A percentile compares a stretch with the other conserved stretches of the same genome.
phyloP scores from a whole-genome alignment of 2,329 filamentous ascomycete species.

The Arthrobotrys sphaeroides region DNA sequence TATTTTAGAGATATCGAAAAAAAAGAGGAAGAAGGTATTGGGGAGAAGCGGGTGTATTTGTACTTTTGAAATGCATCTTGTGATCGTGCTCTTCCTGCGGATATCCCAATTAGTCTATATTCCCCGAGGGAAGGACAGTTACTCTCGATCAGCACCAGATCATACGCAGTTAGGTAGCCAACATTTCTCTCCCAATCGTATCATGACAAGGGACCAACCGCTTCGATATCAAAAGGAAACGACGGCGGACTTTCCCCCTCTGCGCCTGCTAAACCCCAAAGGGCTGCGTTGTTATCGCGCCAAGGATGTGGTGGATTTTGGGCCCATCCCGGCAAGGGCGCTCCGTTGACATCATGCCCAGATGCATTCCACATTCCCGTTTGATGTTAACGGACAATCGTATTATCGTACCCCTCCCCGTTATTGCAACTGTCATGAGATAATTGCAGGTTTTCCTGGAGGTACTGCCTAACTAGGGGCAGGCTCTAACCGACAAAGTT shows the following conservation, averaged over 20 bases:
- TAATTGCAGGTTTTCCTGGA: slow-evolving; percentile 16
- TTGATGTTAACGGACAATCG: slow-evolving; percentile 27
- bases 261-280: slow-evolving; percentile 11
- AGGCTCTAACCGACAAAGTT: slow-evolving; percentile 4
- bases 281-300: slow-evolving; percentile 39
- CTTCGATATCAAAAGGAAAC: slow-evolving; percentile 24
- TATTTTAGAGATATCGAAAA: background rate
- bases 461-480: slow-evolving; percentile 37
- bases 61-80: background rate
- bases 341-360: slow-evolving; percentile 48
- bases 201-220: slow-evolving; percentile 15
- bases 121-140: slow-evolving; percentile 9
- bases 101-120: slow-evolving; percentile 18
- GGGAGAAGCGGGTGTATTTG: slow-evolving; percentile 23
- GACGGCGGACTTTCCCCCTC: no score
- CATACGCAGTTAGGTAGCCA: slow-evolving; percentile 48
- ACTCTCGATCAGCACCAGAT: slow-evolving; percentile 25
- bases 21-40: background rate
- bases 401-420: slow-evolving; percentile 16
- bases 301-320: slow-evolving; percentile 43
- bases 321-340: slow-evolving; percentile 12
- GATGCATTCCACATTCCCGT: slow-evolving; percentile 47
- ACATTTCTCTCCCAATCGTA: background rate
- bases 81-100: background rate
- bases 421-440: slow-evolving; percentile 12